phyloP scores from a whole-genome alignment of 2,329 filamentous ascomycete species.

The Trichoderma oligosporum region DNA sequence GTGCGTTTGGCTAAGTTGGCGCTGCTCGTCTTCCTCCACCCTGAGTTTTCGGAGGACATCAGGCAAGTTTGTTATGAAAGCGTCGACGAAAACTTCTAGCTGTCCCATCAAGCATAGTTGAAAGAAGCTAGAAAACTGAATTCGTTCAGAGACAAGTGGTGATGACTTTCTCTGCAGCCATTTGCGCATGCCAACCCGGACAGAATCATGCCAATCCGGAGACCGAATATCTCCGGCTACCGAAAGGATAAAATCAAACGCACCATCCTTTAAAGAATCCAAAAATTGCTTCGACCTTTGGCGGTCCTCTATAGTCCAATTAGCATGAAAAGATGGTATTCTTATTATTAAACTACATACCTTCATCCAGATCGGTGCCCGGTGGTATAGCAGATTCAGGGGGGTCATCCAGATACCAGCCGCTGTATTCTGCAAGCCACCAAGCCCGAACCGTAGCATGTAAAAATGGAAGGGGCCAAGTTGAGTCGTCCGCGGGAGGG shows the following conservation, averaged over 20 bases:
- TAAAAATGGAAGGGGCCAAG: slow-evolving; percentile 71
- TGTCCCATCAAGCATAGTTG: slow-evolving; percentile 71
- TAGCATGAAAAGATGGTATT: slow-evolving; percentile 19
- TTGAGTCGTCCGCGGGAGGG: slow-evolving; percentile 60
- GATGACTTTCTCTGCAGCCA: slow-evolving; percentile 80
- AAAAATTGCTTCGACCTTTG: slow-evolving; percentile 70
- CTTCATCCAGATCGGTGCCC: slow-evolving; percentile 60
- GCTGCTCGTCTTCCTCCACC: slow-evolving; percentile 83
- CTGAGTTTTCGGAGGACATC: slow-evolving; percentile 84
- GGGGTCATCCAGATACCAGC: slow-evolving; percentile 75
- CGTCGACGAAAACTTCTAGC: slow-evolving; percentile 82
- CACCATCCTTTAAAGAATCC: slow-evolving; percentile 78
- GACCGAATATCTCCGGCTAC: slow-evolving; percentile 77
- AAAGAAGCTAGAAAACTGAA: slow-evolving; percentile 68
- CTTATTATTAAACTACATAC: slow-evolving; percentile 30
- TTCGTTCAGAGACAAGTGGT: slow-evolving; percentile 61
- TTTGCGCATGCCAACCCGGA: slow-evolving; percentile 74
- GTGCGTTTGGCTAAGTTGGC: slow-evolving; percentile 61
- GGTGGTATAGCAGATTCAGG: slow-evolving; percentile 53
- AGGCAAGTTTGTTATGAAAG: slow-evolving; percentile 92
- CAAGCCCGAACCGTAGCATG: slow-evolving; percentile 75
- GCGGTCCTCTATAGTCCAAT: slow-evolving; percentile 55
- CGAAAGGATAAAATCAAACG: slow-evolving; percentile 86
- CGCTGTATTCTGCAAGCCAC: slow-evolving; percentile 93
- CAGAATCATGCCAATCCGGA: slow-evolving; percentile 82